A percentile compares a stretch with the other conserved stretches of the same genome.
These are phyloP conservation scores for Moesziomyces globuligerus DNA, from an alignment of 1,284 basidiomycete genomes.

Conservation along the genomic window DNA sequence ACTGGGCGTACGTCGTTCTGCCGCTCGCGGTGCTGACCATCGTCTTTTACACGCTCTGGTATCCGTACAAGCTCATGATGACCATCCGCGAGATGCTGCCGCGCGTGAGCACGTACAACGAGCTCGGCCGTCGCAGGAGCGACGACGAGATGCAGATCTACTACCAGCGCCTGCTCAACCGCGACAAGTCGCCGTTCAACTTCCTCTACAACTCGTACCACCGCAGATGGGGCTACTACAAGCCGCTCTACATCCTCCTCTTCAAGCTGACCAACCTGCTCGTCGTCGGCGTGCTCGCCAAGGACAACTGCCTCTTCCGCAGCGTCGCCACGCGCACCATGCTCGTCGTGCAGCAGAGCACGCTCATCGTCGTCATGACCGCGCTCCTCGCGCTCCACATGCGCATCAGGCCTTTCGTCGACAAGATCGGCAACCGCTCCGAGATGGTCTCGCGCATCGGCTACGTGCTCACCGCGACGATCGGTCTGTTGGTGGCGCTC, in stretches of 20 bases:
- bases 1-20: conserved; percentile 76
- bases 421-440: conserved; percentile 79
- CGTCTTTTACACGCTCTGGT: conserved; percentile 76
- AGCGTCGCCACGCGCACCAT: conserved; percentile 71
- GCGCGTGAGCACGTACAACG: conserved; percentile 76
- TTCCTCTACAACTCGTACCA: conserved; percentile 74
- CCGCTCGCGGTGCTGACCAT: conserved; percentile 74
- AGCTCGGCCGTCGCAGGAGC: conserved; percentile 75
- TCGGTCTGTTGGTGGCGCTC: conserved; percentile 72
- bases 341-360: conserved; percentile 74
- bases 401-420: conserved; percentile 75
- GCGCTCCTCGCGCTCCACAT: conserved; percentile 72
- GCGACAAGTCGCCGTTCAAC: conserved; percentile 77
- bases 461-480: conserved; percentile 75
- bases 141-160: conserved; percentile 75
- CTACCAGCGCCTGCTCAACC: conserved; percentile 76
- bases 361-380: conserved; percentile 74
- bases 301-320: conserved; percentile 79
- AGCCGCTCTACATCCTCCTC: conserved; percentile 63
- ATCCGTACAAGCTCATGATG: conserved; percentile 74
- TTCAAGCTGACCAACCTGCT: conserved; percentile 78
- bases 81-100: conserved; percentile 75
- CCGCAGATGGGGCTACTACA: conserved; percentile 70
- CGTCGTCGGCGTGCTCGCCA: conserved; percentile 75
- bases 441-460: conserved; percentile 79